Conservation (phyloP, 2,329 filamentous ascomycete species). For the Fusarium robinianum region DNA sequence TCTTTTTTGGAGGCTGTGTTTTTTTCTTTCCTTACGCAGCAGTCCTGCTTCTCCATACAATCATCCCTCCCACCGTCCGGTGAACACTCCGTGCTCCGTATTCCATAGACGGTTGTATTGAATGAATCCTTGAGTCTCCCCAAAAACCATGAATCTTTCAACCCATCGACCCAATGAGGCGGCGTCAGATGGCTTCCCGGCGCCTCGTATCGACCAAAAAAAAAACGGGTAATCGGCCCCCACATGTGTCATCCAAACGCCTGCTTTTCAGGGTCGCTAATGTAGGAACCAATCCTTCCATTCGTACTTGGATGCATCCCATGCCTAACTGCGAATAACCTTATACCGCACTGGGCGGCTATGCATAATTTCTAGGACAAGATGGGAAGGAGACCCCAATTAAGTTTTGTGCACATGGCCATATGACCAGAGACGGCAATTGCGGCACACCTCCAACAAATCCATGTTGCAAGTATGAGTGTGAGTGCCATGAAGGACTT, state of each 20-base stretch:
- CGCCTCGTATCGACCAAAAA: slow-evolving; percentile 32
- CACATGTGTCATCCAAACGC: slow-evolving; percentile 25
- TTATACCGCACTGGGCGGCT: no score
- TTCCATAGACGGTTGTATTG: no score
- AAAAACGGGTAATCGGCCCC: slow-evolving; percentile 22
- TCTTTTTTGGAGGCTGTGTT: slow-evolving; percentile 11
- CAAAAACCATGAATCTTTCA: slow-evolving; percentile 4
- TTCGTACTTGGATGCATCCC: slow-evolving; percentile 11
- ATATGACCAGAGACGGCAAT: no score
- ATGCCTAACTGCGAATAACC: slow-evolving; percentile 17
- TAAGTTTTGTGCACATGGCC: slow-evolving; percentile 6
- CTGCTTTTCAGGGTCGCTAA: slow-evolving; percentile 16
- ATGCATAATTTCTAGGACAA: no score
- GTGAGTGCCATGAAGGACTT: slow-evolving; percentile 11
- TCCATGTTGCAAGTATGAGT: slow-evolving; percentile 2
- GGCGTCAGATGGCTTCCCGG: slow-evolving; percentile 25
- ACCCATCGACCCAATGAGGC: neutral
- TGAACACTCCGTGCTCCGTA: no score
- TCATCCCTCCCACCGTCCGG: no score
- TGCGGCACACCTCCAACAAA: slow-evolving; percentile 7
- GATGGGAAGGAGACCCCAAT: neutral
- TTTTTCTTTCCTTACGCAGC: no score
- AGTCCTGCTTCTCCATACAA: no score
- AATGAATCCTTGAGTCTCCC: slow-evolving; percentile 12
- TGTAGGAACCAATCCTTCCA: slow-evolving; percentile 25